Base-by-base conservation (phyloP, 2,329 filamentous ascomycete species). In the Blastomyces gilchristii region DNA sequence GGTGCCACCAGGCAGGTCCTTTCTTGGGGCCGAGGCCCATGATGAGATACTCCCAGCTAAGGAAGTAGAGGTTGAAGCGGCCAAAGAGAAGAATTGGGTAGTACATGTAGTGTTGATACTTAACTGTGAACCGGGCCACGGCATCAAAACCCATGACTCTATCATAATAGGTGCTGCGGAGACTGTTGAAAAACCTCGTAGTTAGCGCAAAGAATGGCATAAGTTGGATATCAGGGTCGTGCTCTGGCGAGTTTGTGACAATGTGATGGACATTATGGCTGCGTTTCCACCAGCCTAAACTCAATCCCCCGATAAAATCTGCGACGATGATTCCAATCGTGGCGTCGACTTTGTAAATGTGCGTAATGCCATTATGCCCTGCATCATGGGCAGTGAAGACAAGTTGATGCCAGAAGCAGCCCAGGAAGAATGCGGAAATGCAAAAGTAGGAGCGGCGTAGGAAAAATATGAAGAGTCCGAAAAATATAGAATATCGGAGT, bases 231-330 rank as follows among this genome's bases (percentile, higher is more conserved):
- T 97, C 93, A 0, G 93, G 93, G 73, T 97, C 93, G 72, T 97
- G 93, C 74, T 97, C 93, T 16, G 92, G 90, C 56, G 88, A 88
- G 74, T 97, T 97, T n/a, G 93, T 97, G 60, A 97, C 88, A 69
- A 97, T 91, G 72, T 97, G 93, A 73, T 97, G 93, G 7, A 97
- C 91, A 71, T 97, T 97, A 76, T 97, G 93, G 73, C 87, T 97
- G 66, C 86, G 83, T 77, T 97, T 97, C 93, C 93, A 99, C 93
- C 93, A 97, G 57, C 93, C 90, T 61, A 96, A 78, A 28, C 90
- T 96, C 52, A 99, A 77, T 0, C 94, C 94, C 45, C 94, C 93
- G 22, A 93, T 78, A 69, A 89, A 97, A 73, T 96, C 88, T 61
- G 92, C 91, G 70, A 97, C 88, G 67, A 96, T 77, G 72, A 97